These are phyloP conservation scores for Nepenthes alata DNA, from an alignment of 179 eudicot genomes.

Conservation along the genomic window DNA sequence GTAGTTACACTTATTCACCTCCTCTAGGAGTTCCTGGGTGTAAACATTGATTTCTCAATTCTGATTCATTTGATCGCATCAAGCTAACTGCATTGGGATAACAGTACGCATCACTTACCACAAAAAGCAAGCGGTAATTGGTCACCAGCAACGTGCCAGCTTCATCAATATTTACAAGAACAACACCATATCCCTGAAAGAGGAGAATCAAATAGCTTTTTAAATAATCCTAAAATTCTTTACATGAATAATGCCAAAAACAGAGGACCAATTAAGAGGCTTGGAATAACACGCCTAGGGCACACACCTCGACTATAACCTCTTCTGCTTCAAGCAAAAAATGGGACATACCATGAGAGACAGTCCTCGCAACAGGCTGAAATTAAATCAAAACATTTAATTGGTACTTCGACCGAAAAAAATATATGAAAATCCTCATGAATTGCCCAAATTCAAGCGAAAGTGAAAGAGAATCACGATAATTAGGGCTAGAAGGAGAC, in stretches of 20 bases:
- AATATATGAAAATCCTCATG: too few relatives aligned
- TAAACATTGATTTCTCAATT: too few relatives aligned
- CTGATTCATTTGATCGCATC: too few relatives aligned
- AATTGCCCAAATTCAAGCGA: not conserved
- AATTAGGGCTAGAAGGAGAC: conserved; percentile 22
- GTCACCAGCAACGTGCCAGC: conserved; percentile 86
- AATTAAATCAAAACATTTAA: not conserved
- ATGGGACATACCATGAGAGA: conserved; percentile 43
- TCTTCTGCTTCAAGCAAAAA: conserved; percentile 76
- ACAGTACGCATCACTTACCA: conserved; percentile 40
- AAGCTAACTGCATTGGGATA: too few relatives aligned
- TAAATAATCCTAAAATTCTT: not conserved
- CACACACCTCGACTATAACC: conserved; percentile 49
- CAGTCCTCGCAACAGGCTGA: conserved; percentile 48
- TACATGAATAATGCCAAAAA: not conserved
- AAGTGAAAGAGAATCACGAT: not conserved
- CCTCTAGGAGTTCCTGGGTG: too few relatives aligned
- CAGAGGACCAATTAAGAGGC: not conserved
- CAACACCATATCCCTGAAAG: conserved; percentile 71
- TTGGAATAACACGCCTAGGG: not conserved
- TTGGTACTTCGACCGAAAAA: not conserved
- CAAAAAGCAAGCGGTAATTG: conserved; percentile 77
- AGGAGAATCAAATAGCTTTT: not conserved
- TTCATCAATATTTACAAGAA: conserved; percentile 81
- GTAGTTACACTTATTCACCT: too few relatives aligned